Base-by-base conservation (phyloP, 108 stramenopile genomes). In the Nitzschia sp. region DNA sequence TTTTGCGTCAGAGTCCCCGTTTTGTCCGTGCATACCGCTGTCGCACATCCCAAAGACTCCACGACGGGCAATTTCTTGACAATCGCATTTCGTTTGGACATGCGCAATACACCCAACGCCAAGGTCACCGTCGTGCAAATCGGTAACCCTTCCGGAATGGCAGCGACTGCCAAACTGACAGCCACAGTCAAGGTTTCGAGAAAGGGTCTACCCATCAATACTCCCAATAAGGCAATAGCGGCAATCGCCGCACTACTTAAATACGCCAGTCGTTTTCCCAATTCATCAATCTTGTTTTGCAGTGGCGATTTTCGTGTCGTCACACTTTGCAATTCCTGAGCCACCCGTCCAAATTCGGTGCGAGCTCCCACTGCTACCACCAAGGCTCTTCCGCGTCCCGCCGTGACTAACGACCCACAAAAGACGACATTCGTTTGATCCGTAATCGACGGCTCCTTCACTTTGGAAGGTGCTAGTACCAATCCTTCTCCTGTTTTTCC, bases 1-100 rank as follows among this genome's bases (percentile, higher is more conserved):
- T 97, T 97, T 66, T 95, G 90, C 9, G 98, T 99, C 45, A 99
- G 77, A 1, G 97, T 98, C 0, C 98, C 98, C 1, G 98, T 99
- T 84, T 99, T 98, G 81, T 99, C 98, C 2, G 93, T 90, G 33
- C 90, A 91, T 44, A 99, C 81, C 1, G 96, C 91, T 0, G 96
- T 95, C 0, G 94, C 86, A 77, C 96, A 98, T 11, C 98, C 98
- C 59, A 98, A 77, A 1, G 96, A 91, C 76, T 98, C 97, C 17
- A 98, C 95, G 2, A 96, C 92, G 0, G 97, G 88, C n/a, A 99
- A 73, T 55, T 95, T 89, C 47, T 96, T 95, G 38, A 98, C 89
- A 60, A 98, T 96, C 0, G 96, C 97, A 57, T 91, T 89, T 19
- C 78, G 68, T 59, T 80, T 57, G 5, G 98, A 94, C 93, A 98